These are phyloP conservation scores for Tetrahymena malaccensis DNA, from an alignment of 73 alveolate species.

Conservation along the genomic window DNA sequence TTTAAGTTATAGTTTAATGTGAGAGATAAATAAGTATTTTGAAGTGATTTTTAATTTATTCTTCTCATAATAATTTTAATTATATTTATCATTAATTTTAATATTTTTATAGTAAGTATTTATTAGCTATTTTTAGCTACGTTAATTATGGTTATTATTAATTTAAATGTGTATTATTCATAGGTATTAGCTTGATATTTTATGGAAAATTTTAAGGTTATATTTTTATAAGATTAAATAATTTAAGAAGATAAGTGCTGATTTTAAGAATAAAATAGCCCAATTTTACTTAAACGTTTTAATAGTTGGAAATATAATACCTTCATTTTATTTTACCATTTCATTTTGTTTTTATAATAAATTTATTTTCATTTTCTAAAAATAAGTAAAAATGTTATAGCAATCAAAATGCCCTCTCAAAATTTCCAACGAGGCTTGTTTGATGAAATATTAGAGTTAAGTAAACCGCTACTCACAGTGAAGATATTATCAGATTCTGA, in stretches of 20 bases:
- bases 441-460: neutral
- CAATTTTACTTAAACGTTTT: neutral
- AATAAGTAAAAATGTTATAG: neutral
- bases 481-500: neutral
- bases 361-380: too few species aligned
- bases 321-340: neutral
- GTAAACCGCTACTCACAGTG: neutral
- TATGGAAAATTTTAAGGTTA: neutral
- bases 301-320: neutral
- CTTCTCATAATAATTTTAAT: neutral
- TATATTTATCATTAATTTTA: neutral
- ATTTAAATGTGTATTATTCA: neutral
- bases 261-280: neutral
- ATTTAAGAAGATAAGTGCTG: neutral
- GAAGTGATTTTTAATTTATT: neutral
- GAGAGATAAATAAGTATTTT: neutral
- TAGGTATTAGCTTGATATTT: neutral
- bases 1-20: too few species aligned
- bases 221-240: neutral
- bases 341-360: too few species aligned
- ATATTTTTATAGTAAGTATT: neutral
- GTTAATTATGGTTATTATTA: too few species aligned
- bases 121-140: too few species aligned
- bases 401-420: neutral
- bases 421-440: neutral